phyloP scores from a whole-genome alignment of 164 flowering plant species.

The Liriodendron chinense region DNA sequence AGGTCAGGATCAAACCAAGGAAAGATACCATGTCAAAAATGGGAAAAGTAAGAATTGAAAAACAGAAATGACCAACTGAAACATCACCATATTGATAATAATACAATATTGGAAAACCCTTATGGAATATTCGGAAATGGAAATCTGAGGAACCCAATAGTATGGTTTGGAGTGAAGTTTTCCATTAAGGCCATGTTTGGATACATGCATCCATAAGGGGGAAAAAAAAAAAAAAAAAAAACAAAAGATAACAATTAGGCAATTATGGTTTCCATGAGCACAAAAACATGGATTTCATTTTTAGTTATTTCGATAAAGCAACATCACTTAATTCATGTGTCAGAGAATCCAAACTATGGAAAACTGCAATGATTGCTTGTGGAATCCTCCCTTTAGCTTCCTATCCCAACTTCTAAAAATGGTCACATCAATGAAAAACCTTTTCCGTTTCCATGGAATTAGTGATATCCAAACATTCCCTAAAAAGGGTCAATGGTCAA shows the following conservation, averaged over 20 bases:
- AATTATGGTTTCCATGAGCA: not conserved
- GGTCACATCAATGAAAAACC: too few relatives aligned
- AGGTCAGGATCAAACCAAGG: constrained; percentile 9
- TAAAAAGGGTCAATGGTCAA: too few relatives aligned
- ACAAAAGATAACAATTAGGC: not conserved
- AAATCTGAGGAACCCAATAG: not conserved
- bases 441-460: too few relatives aligned
- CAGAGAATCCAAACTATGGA: too few relatives aligned
- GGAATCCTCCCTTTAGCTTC: too few relatives aligned
- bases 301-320: too few relatives aligned
- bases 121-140: not conserved
- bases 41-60: not conserved
- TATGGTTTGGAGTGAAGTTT: not conserved
- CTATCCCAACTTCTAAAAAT: too few relatives aligned
- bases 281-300: not conserved
- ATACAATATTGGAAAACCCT: not conserved
- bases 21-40: not conserved
- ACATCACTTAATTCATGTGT: too few relatives aligned
- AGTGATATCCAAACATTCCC: too few relatives aligned
- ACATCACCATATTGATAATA: not conserved
- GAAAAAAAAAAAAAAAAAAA: not conserved
- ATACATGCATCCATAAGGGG: not conserved
- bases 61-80: not conserved
- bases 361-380: too few relatives aligned
- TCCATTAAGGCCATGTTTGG: not conserved